These are phyloP conservation scores for Coemansia reversa DNA, from an alignment of 192 early-diverging fungal genomes.

Conservation along the genomic window DNA sequence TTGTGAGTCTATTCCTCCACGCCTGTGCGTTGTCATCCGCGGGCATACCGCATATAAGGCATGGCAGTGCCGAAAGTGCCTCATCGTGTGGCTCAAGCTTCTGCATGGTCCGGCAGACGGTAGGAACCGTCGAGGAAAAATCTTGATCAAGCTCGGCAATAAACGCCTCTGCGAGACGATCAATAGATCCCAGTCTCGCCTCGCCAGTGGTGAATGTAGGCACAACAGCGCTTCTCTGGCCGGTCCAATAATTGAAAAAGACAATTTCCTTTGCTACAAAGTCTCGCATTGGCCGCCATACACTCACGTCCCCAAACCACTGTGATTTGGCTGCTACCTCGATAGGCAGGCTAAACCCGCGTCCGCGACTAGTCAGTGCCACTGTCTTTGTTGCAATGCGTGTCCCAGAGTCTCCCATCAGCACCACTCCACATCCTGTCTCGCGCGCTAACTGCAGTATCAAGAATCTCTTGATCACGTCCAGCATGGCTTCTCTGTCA, in stretches of 20 bases:
- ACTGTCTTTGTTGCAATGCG: conserved; percentile 76
- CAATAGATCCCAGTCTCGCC: conserved; percentile 51
- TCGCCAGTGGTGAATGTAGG: conserved; percentile 59
- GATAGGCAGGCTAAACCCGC: conserved; percentile 79
- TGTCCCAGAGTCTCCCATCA: conserved; percentile 79
- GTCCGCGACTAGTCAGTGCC: conserved; percentile 75
- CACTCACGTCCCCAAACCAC: conserved; percentile 58
- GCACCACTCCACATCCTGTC: conserved; percentile 55
- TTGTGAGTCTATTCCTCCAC: conserved; percentile 41
- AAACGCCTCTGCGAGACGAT: conserved; percentile 58
- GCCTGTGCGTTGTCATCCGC: conserved; percentile 46
- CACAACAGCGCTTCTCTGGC: conserved; percentile 42
- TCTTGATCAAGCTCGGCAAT: conserved; percentile 74
- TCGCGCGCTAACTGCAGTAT: conserved; percentile 56
- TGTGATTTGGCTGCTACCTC: conserved; percentile 63
- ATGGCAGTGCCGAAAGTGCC: conserved; percentile 43
- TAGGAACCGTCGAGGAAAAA: conserved; percentile 83
- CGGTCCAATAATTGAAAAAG: conserved; percentile 61
- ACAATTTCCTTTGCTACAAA: conserved; percentile 76
- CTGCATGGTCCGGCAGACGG: conserved; percentile 75
- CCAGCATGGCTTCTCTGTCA: conserved; percentile 70
- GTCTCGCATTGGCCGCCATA: conserved; percentile 81
- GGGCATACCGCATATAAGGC: conserved; percentile 63
- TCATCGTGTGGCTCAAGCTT: conserved; percentile 64
- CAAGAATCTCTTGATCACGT: conserved; percentile 62